Percentiles rank a stretch among this genome's conserved stretches.
Conservation (phyloP, 192 early-diverging fungal genomes). For the Coemansia sp. region DNA sequence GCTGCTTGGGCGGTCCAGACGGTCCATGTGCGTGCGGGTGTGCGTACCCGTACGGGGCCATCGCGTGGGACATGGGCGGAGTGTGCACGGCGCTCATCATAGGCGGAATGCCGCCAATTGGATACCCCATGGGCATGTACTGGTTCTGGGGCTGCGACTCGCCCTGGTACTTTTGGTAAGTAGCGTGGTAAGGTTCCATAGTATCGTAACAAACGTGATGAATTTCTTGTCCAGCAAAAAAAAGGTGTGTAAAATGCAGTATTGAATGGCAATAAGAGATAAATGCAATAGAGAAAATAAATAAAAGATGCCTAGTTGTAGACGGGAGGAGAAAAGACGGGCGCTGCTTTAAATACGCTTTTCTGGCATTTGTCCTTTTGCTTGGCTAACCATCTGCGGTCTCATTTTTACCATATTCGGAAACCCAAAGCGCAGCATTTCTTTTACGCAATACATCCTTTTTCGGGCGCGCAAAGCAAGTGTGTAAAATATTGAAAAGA, state of each 20-base stretch:
- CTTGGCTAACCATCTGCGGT: too few species aligned
- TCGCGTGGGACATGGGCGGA: background rate
- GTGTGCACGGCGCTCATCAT: background rate
- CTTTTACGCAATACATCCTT: too few species aligned
- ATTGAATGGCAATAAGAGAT: background rate
- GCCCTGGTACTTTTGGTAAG: conserved; percentile 2
- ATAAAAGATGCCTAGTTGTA: too few species aligned
- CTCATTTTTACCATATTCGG: too few species aligned
- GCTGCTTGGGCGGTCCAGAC: conserved; percentile 11
- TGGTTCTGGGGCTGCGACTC: background rate
- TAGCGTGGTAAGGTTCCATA: background rate
- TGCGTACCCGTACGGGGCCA: background rate
- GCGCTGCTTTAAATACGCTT: too few species aligned
- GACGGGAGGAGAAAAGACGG: too few species aligned
- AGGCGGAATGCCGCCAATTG: background rate
- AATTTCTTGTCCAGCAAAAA: conserved; percentile 6
- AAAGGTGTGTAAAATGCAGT: background rate
- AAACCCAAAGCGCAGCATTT: too few species aligned
- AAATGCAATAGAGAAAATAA: conserved; percentile 3
- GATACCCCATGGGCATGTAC: background rate
- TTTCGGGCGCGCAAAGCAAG: too few species aligned
- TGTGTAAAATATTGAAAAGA: too few species aligned
- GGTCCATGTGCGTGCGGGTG: background rate
- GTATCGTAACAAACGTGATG: background rate
- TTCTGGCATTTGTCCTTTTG: too few species aligned